Evolutionary conservation across 257 asterid genomes (phyloP).

Genomic region (Plectranthus barbatus): DNA sequence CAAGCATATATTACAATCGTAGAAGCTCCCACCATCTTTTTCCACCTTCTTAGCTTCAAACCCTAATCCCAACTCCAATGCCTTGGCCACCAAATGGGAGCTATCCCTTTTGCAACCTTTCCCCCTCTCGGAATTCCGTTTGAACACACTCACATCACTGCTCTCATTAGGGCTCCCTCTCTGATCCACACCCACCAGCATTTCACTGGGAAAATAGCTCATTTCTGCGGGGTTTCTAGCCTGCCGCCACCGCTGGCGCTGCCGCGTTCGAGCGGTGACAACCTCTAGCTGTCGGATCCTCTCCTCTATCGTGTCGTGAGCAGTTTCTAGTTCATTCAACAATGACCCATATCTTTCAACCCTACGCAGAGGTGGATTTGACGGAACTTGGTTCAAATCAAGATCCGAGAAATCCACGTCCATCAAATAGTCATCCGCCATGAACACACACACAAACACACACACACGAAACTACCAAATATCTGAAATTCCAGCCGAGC

Average conservation of each 20-base stretch:
- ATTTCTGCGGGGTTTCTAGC: conserved; percentile 26
- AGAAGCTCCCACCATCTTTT: conserved; percentile 46
- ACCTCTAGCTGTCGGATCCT: conserved; percentile 79
- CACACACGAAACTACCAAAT: neutral
- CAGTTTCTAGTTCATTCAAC: conserved; percentile 45
- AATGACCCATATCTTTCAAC: conserved; percentile 39
- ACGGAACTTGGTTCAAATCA: conserved; percentile 75
- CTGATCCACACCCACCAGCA: conserved; percentile 17
- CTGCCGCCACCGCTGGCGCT: conserved; percentile 60
- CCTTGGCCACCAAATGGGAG: conserved; percentile 69
- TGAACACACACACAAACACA: conserved; percentile 10
- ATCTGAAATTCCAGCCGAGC: conserved; percentile 17
- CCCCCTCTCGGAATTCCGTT: conserved; percentile 31
- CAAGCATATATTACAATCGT: conserved; percentile 68
- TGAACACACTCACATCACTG: conserved; percentile 14
- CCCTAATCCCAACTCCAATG: conserved; percentile 52
- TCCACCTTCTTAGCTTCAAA: conserved; percentile 38
- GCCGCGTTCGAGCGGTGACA: conserved; percentile 66
- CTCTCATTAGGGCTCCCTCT: conserved; percentile 23
- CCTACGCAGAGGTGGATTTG: conserved; percentile 33
- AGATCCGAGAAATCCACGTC: conserved; percentile 55
- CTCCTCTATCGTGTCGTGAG: conserved; percentile 60
- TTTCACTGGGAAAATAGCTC: conserved; percentile 19
- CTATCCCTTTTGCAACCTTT: conserved; percentile 66
- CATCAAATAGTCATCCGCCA: conserved; percentile 47